Evolutionary conservation across 805 yeast genomes (phyloP), one percentile per base, ranked within the genome.

Genomic region (Scheffersomyces stipitis): DNA sequence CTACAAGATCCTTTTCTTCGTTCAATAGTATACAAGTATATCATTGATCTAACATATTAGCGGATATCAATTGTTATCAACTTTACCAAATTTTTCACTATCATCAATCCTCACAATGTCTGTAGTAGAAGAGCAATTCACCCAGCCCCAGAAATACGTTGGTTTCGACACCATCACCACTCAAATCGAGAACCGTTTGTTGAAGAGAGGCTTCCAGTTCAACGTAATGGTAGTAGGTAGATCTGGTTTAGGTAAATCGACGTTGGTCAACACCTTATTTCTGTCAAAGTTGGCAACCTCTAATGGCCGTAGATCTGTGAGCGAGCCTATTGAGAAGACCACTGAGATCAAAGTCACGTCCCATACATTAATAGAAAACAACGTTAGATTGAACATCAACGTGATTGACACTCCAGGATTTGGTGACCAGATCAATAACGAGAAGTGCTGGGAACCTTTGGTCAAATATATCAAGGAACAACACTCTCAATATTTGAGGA

Each of bases 381-480:
- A 85, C 47, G 98, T 93, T 39, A 80, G 82, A 44, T 78, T 93
- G 59, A 83, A 83, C 53, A 69, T 93, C 46, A 90, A 88, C 52
- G 81, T 93, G 38, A 86, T 93, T 57, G 99, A 93, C 60, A 93
- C 99, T 3, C 98, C 98, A 15, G 98, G 98, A 12, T 93, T 88
- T 71, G 98, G 96, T 27, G 99, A 93, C 71, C 96, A 86, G 66
- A 85, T 93, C 49, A 86, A 89, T 69, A 90, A 90, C 64, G 95
- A 86, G 54, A 86, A 84, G 64, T 89, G 95, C 65, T 91, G 97
- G 96, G 98, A 90, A 52, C 96, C 96, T 36, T 81, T 90, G 45
- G 83, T 90, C 47, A 88, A 87, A 65, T 90, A 89, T 66, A 87
- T 90, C 60, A 90, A 90, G 67, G 97, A 90, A 64, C 97, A 90